These are phyloP conservation scores for Lasiosphaeria miniovina DNA, from an alignment of 495 filamentous ascomycete genomes.

Conservation along the genomic window DNA sequence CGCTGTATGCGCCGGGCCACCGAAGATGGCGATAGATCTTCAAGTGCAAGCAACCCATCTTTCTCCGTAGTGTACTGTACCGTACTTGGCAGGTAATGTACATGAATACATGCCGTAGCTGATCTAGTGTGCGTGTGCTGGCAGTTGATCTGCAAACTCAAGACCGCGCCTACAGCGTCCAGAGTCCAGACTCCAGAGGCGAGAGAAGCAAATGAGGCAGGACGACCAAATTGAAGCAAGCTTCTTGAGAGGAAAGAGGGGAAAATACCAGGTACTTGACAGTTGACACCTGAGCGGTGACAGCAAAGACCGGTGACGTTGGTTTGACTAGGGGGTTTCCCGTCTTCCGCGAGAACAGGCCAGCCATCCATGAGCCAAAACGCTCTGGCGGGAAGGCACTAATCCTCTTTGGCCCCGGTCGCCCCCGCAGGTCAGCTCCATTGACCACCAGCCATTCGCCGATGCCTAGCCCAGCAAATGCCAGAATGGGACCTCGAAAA, in stretches of 20 bases:
- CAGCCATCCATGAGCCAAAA: conserved; percentile 24
- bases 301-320: conserved; percentile 18
- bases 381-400: conserved; percentile 25
- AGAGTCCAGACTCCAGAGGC: too few relatives aligned
- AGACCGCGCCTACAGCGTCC: neutral
- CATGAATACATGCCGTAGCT: too few relatives aligned
- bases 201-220: too few relatives aligned
- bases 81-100: too few relatives aligned
- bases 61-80: too few relatives aligned
- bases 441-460: neutral
- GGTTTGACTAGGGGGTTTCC: conserved; percentile 20
- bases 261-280: neutral
- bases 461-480: neutral
- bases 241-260: neutral
- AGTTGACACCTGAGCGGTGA: conserved; percentile 6
- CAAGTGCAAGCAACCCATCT: too few relatives aligned
- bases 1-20: neutral
- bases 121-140: neutral
- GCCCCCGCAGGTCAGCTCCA: conserved; percentile 14
- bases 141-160: conserved; percentile 5
- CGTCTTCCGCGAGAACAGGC: conserved; percentile 26
- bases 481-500: neutral
- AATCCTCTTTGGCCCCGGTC: conserved; percentile 16
- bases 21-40: neutral
- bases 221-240: too few relatives aligned